Conservation (phyloP, 2,329 filamentous ascomycete species). For the Penicillium decumbens region DNA sequence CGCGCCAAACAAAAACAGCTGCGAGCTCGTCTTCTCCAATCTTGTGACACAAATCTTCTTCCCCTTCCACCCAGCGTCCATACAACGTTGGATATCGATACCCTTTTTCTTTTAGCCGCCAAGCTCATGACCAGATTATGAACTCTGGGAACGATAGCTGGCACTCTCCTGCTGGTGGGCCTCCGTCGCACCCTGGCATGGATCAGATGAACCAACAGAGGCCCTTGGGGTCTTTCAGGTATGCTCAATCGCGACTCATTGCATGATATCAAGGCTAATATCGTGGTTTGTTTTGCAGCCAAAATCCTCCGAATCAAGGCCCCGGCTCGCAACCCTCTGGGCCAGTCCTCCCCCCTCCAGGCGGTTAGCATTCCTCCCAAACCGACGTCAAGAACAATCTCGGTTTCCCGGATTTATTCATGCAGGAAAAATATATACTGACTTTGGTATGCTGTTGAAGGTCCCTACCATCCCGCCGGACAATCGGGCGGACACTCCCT, state of each 20-base stretch:
- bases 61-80: slow-evolving; percentile 13
- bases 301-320: slow-evolving; percentile 39
- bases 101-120: neutral
- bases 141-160: slow-evolving; percentile 44
- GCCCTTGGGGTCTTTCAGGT: slow-evolving; percentile 44
- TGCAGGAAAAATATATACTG: slow-evolving; percentile 6
- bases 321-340: slow-evolving; percentile 37
- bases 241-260: slow-evolving; percentile 18
- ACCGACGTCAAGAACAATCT: neutral
- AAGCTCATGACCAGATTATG: slow-evolving; percentile 33
- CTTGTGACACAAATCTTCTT: slow-evolving; percentile 6
- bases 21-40: slow-evolving; percentile 15
- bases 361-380: slow-evolving; percentile 30
- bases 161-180: slow-evolving; percentile 38
- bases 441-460: slow-evolving; percentile 23
- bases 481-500: slow-evolving; percentile 45
- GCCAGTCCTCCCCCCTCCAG: slow-evolving; percentile 39
- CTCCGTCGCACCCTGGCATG: slow-evolving; percentile 41
- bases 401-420: neutral
- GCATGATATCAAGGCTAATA: slow-evolving; percentile 10
- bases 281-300: slow-evolving; percentile 21
- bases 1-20: slow-evolving; percentile 13
- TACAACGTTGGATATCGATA: neutral
- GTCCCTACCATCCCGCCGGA: slow-evolving; percentile 40
- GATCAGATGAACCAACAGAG: slow-evolving; percentile 43